Conservation (phyloP, 2,329 filamentous ascomycete species). For the Mycogone perniciosa region DNA sequence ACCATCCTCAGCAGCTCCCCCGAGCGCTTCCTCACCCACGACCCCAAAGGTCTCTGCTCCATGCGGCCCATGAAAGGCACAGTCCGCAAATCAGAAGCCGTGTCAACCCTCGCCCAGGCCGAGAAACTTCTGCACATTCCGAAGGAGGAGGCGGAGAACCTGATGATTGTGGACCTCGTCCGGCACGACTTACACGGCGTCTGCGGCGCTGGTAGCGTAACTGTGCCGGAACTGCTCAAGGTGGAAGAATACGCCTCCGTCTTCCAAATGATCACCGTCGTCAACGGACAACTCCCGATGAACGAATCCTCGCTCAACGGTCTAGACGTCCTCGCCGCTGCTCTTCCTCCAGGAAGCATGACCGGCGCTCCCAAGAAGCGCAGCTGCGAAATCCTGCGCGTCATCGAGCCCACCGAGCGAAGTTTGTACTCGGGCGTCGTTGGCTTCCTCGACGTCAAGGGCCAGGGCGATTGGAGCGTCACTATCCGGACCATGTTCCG, state of each 20-base stretch:
- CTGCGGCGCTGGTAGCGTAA: constrained; percentile 65
- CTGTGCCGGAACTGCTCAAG: constrained; percentile 70
- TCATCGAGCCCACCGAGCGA: constrained; percentile 59
- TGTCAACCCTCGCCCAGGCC: constrained; percentile 64
- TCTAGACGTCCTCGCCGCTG: constrained; percentile 68
- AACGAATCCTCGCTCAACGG: constrained; percentile 44
- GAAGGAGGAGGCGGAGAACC: constrained; percentile 91
- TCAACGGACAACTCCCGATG: constrained; percentile 59
- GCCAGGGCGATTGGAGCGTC: constrained; percentile 84
- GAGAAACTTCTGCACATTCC: constrained; percentile 66
- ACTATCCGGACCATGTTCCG: constrained; percentile 77
- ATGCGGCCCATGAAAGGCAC: constrained; percentile 97
- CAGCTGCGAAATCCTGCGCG: constrained; percentile 73
- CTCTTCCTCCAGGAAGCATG: constrained; percentile 88
- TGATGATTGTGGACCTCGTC: constrained; percentile 98
- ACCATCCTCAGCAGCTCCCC: constrained; percentile 80
- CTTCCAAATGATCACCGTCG: constrained; percentile 84
- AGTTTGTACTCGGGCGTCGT: constrained; percentile 84
- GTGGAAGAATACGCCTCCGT: constrained; percentile 90
- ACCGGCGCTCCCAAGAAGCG: constrained; percentile 93
- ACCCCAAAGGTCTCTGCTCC: constrained; percentile 52
- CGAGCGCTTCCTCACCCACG: constrained; percentile 71
- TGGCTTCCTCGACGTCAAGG: constrained; percentile 82
- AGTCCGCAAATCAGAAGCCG: constrained; percentile 66
- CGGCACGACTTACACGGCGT: constrained; percentile 87